phyloP scores from a whole-genome alignment of 2,329 filamentous ascomycete genomes.

The Passalora sequoiae region DNA sequence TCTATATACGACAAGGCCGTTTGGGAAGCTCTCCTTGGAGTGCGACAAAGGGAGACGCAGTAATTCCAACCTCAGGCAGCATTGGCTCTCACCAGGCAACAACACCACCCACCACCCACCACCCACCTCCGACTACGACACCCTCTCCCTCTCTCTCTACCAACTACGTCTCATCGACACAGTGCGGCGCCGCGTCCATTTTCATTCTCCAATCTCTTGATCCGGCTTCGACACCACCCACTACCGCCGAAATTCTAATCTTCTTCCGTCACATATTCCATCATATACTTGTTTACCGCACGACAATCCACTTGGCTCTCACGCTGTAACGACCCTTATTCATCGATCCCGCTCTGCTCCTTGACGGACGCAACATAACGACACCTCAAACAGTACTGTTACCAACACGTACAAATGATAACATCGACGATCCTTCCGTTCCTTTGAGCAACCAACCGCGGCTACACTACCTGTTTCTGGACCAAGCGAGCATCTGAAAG shows the following conservation, averaged over 20 bases:
- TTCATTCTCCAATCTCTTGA: too few species aligned
- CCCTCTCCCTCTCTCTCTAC: constrained; percentile 1
- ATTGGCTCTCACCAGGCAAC: constrained; percentile 12
- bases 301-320: constrained; percentile 8
- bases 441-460: constrained; percentile 24
- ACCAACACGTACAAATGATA: constrained; percentile 25
- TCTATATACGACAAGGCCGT: constrained; percentile 10
- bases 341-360: constrained; percentile 17
- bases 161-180: constrained; percentile 4
- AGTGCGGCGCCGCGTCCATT: too few species aligned
- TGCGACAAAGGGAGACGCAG: constrained; percentile 13
- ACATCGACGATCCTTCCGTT: constrained; percentile 28
- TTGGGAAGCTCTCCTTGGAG: constrained; percentile 16
- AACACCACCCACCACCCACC: too few species aligned
- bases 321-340: constrained; percentile 12
- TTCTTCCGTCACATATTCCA: constrained; percentile 21
- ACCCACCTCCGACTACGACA: constrained; percentile 5
- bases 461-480: constrained; percentile 17
- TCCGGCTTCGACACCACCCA: constrained; percentile 1
- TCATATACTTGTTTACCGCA: constrained; percentile 18
- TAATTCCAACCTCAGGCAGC: constrained; percentile 20
- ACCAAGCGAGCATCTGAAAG: constrained; percentile 20
- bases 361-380: constrained; percentile 21
- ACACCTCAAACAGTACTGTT: too few species aligned
- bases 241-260: constrained; percentile 4